phyloP scores from a whole-genome alignment of 768 basidiomycete species.

The Cytidiella melzeri region DNA sequence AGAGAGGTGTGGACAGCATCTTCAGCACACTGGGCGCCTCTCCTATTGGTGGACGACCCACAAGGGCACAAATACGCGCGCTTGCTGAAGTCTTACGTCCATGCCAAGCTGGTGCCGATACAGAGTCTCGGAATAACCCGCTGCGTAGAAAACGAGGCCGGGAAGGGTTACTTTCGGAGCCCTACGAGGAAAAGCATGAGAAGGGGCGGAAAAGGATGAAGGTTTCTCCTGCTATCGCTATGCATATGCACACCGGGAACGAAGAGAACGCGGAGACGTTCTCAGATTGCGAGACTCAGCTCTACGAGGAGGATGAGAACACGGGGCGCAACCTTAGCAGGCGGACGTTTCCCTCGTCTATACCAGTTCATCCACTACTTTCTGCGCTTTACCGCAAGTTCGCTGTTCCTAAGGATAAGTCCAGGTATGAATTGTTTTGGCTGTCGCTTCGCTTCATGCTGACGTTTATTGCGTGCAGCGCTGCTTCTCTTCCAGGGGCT shows the following conservation, averaged over 20 bases:
- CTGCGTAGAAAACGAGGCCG: neutral
- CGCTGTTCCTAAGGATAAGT: conserved; percentile 48
- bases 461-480: neutral
- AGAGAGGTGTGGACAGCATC: neutral
- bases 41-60: neutral
- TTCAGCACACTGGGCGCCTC: neutral
- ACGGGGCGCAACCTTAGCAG: neutral
- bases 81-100: neutral
- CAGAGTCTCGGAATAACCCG: neutral
- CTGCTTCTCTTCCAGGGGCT: conserved; percentile 29
- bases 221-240: neutral
- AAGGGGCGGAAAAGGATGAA: neutral
- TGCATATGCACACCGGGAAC: neutral
- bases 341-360: conserved; percentile 45
- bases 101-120: neutral
- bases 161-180: neutral
- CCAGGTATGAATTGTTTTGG: neutral
- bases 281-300: neutral
- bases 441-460: neutral
- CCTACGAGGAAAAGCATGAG: neutral
- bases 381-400: conserved; percentile 67
- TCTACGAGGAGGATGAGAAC: neutral
- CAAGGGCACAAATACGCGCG: neutral
- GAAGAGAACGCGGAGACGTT: neutral
- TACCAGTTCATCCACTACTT: conserved; percentile 45